These are phyloP conservation scores for Cercis canadensis DNA, from an alignment of 306 rosid genomes.

Conservation along the genomic window DNA sequence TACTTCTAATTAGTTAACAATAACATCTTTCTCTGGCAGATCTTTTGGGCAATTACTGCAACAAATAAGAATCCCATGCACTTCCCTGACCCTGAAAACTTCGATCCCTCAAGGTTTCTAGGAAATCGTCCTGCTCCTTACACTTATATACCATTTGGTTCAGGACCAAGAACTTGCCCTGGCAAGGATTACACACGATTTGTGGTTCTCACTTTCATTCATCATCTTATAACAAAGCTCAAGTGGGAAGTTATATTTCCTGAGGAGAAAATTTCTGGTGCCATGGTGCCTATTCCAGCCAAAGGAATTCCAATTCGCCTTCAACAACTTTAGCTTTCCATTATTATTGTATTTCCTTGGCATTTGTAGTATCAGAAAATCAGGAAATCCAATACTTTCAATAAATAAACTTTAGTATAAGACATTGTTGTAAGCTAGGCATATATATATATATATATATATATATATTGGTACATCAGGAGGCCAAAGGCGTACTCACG, in stretches of 20 bases:
- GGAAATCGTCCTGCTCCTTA: slow-evolving; percentile 40
- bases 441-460: no score
- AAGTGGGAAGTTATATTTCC: slow-evolving; percentile 40
- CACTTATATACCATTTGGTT: slow-evolving; percentile 47
- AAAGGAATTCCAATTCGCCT: slow-evolving; percentile 44
- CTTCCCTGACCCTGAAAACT: slow-evolving; percentile 44
- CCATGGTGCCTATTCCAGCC: slow-evolving; percentile 30
- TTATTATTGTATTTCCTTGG: neutral
- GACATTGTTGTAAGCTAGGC: no score
- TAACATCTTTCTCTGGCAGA: slow-evolving; percentile 18
- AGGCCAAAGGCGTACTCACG: no score
- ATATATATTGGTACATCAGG: no score
- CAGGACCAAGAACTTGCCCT: slow-evolving; percentile 48
- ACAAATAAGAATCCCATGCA: slow-evolving; percentile 38
- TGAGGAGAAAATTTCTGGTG: slow-evolving; percentile 35
- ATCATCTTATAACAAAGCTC: slow-evolving; percentile 43
- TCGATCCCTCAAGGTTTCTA: slow-evolving; percentile 55
- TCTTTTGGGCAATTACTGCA: slow-evolving; percentile 47
- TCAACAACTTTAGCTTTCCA: neutral
- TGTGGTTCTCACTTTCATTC: slow-evolving; percentile 46
- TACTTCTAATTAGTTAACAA: neutral
- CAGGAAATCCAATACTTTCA: no score
- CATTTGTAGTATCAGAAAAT: no score
- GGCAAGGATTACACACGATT: slow-evolving; percentile 42
- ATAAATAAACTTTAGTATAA: no score